A percentile compares a stretch with the other conserved stretches of the same genome.
phyloP scores from a whole-genome alignment of 1,139 yeast genomes.

The Candida gigantensis region DNA sequence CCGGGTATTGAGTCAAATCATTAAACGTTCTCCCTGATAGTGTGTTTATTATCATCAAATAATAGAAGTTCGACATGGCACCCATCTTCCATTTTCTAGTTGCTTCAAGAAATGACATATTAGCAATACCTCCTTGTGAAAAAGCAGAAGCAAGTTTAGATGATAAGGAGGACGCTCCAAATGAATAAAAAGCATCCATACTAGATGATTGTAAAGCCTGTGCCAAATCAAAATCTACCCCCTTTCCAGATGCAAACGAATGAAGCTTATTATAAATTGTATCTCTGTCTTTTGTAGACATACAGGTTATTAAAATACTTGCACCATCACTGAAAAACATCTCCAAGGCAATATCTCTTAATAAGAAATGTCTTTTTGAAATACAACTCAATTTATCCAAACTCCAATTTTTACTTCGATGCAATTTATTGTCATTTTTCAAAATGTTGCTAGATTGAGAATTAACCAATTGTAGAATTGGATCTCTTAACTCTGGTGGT shows the following conservation, averaged over 20 bases:
- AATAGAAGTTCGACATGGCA: constrained; percentile 76
- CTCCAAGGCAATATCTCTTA: constrained; percentile 79
- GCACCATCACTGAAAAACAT: constrained; percentile 73
- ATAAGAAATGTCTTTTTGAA: constrained; percentile 70
- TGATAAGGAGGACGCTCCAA: constrained; percentile 24
- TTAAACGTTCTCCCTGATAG: constrained; percentile 86
- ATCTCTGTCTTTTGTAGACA: constrained; percentile 55
- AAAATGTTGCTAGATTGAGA: constrained; percentile 29
- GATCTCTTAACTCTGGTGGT: constrained; percentile 60
- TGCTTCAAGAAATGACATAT: constrained; percentile 43
- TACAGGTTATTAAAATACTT: constrained; percentile 61
- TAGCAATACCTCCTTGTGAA: constrained; percentile 18
- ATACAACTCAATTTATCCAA: constrained; percentile 57
- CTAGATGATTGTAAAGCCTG: constrained; percentile 50
- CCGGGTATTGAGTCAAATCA: constrained; percentile 85
- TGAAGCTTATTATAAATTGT: constrained; percentile 50
- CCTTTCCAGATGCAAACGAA: constrained; percentile 46
- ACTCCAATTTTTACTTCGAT: constrained; percentile 57
- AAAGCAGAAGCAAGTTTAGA: constrained; percentile 41
- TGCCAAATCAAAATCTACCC: constrained; percentile 52
- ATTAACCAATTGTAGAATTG: constrained; percentile 60
- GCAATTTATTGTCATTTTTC: constrained; percentile 29
- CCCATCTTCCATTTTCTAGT: constrained; percentile 76
- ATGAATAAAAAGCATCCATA: constrained; percentile 28
- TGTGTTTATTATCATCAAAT: constrained; percentile 74